phyloP scores from a whole-genome alignment of 495 filamentous ascomycete genomes.

The Achaetomiella virescens region DNA sequence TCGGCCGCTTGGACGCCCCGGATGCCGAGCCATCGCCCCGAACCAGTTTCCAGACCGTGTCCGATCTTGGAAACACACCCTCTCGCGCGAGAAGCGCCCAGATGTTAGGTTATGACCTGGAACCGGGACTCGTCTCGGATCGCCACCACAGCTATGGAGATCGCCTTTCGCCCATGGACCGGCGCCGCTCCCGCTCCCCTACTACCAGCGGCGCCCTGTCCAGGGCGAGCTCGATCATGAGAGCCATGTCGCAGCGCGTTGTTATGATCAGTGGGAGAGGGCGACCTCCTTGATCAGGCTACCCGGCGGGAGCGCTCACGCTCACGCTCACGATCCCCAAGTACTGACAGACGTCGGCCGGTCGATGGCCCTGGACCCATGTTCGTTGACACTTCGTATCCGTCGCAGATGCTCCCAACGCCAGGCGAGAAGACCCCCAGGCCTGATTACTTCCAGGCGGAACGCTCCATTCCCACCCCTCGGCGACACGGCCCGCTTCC shows the following conservation, averaged over 20 bases:
- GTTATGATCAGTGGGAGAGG: slow-evolving; percentile 89
- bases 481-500: slow-evolving; percentile 43
- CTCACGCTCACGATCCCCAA: slow-evolving; percentile 38
- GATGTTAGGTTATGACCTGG: slow-evolving; percentile 47
- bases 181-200: slow-evolving; percentile 49
- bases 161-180: slow-evolving; percentile 39
- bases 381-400: slow-evolving; percentile 47
- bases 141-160: slow-evolving; percentile 44
- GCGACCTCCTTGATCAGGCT: slow-evolving; percentile 71
- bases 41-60: slow-evolving; percentile 56
- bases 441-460: slow-evolving; percentile 26
- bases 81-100: slow-evolving; percentile 37
- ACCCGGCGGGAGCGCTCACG: slow-evolving; percentile 48
- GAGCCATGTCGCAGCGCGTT: slow-evolving; percentile 94
- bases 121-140: slow-evolving; percentile 40
- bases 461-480: slow-evolving; percentile 20
- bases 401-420: slow-evolving; percentile 39
- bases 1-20: slow-evolving; percentile 49
- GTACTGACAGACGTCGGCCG: slow-evolving; percentile 31
- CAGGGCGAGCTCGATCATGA: slow-evolving; percentile 84
- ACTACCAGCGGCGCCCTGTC: slow-evolving; percentile 59
- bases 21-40: slow-evolving; percentile 53
- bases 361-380: slow-evolving; percentile 42
- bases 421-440: slow-evolving; percentile 43
- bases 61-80: slow-evolving; percentile 39